Base-by-base conservation (phyloP, 257 asterid species). In the Capsicum rhomboideum region DNA sequence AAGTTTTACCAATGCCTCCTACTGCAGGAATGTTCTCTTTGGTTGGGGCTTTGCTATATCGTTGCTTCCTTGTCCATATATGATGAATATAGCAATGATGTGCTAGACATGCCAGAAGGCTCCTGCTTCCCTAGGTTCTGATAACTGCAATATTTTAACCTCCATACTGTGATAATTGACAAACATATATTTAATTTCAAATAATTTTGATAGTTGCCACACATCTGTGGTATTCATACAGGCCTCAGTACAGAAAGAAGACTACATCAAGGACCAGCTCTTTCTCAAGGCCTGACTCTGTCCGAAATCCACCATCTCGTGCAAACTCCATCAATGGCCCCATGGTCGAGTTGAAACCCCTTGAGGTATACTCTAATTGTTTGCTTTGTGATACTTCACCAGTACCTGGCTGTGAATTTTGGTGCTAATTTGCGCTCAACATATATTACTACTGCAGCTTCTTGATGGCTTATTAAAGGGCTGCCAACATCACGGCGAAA, bases 31-130 rank as follows among this genome's bases (percentile, higher is more conserved):
- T 87, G 93, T 8, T 97, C 99, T 12, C 87, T 97, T 64, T 90
- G 98, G 98, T 89, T 85, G 64, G 98, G 99, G 82, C 95, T 97
- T 83, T 88, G 97, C 85, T 97, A 97, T 61, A 91, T 95, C 64
- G 93, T 92, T 61, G 93, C 98, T 84, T 92, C 98, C 0, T 83
- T 97, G 91, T 94, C 98, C 81, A 90, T 93, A 44, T 97, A 94
- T 52, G 99, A 97, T 55, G 99, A 97, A 79, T 97, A 97, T 87
- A 93, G 97, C 93, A 97, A 95, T 11, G 99, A 97, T 87, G 82
- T 97, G 79, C 97, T 97, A 26, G 98, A 97, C 89, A 89, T 93
- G 97, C 91, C 95, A 2, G 99, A 97, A 88, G 99, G 99, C 52
- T 92, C 98, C 84, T 95, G 98, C 93, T 92, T 93, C 80, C 98